These are phyloP conservation scores for Arthrobotrys conoides DNA, from an alignment of 2,329 filamentous ascomycete species.

Conservation along the genomic window DNA sequence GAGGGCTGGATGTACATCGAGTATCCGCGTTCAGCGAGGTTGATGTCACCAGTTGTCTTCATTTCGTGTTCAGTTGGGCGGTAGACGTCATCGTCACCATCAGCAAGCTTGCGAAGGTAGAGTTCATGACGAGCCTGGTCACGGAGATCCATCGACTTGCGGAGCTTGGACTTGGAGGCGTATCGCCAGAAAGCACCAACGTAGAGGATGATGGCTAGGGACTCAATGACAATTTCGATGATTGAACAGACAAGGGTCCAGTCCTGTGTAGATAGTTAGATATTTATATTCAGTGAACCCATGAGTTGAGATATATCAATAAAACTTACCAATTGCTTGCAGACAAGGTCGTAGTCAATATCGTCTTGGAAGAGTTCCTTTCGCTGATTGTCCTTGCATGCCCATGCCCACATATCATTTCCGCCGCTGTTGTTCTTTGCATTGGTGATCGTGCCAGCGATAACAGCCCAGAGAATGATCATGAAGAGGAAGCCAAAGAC, in stretches of 20 bases:
- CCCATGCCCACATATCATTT: conserved; percentile 98
- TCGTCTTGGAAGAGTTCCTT: conserved; percentile 82
- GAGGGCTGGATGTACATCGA: conserved; percentile 46
- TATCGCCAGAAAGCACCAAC: conserved; percentile 96
- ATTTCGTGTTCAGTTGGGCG: conserved; percentile 58
- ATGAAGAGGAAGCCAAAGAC: conserved; percentile 94
- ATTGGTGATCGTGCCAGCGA: conserved; percentile 85
- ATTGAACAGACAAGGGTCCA: conserved; percentile 97
- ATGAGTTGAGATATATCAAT: conserved; percentile 22
- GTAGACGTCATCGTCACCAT: conserved; percentile 59
- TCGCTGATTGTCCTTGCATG: conserved; percentile 90
- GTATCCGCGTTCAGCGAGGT: conserved; percentile 59
- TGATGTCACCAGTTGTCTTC: conserved; percentile 57
- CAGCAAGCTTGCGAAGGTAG: conserved; percentile 83
- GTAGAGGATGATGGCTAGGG: conserved; percentile 92
- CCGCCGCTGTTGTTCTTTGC: conserved; percentile 79
- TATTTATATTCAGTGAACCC: conserved; percentile 61
- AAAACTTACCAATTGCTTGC: conserved; percentile 81
- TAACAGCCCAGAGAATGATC: conserved; percentile 90
- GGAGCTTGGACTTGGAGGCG: conserved; percentile 94
- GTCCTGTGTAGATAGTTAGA: conserved; percentile 73
- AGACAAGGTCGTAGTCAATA: conserved; percentile 90
- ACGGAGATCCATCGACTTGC: conserved; percentile 95
- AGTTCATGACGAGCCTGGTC: conserved; percentile 95
- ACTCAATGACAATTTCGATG: conserved; percentile 94